phyloP scores from a whole-genome alignment of 2,329 filamentous ascomycete genomes.

The Alternaria incomplexa region DNA sequence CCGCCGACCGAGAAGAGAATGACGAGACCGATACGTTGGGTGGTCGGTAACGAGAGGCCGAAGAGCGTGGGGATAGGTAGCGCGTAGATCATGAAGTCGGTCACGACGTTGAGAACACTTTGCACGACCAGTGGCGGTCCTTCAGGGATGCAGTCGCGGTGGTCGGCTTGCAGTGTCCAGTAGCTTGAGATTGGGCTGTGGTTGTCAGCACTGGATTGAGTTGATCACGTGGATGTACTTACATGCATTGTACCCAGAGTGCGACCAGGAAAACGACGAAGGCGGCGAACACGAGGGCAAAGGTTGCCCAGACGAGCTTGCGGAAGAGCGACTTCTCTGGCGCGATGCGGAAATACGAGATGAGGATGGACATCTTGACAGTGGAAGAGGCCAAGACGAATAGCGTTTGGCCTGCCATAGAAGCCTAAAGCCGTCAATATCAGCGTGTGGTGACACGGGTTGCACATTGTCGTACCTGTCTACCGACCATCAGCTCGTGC shows the following conservation, averaged over 20 bases:
- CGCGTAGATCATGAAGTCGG: slow-evolving; percentile 55
- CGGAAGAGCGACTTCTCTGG: slow-evolving; percentile 48
- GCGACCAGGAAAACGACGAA: slow-evolving; percentile 46
- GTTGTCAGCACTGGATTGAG: slow-evolving; percentile 22
- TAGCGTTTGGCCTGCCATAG: slow-evolving; percentile 47
- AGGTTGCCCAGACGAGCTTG: slow-evolving; percentile 45
- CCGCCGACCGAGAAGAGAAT: slow-evolving; percentile 54
- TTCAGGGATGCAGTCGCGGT: slow-evolving; percentile 53
- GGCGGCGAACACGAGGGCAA: slow-evolving; percentile 43
- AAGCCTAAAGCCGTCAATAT: slow-evolving; percentile 39
- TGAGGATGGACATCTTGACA: slow-evolving; percentile 48
- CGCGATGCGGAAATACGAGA: slow-evolving; percentile 49
- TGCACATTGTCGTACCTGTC: slow-evolving; percentile 38
- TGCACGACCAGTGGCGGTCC: slow-evolving; percentile 52
- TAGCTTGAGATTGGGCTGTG: slow-evolving; percentile 54
- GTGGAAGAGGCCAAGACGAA: slow-evolving; percentile 49
- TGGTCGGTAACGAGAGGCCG: slow-evolving; percentile 52
- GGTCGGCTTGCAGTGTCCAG: slow-evolving; percentile 50
- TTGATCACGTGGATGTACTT: slow-evolving; percentile 12
- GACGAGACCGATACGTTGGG: slow-evolving; percentile 52
- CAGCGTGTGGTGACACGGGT: slow-evolving; percentile 21
- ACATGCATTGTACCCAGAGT: slow-evolving; percentile 50
- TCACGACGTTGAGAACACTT: slow-evolving; percentile 53
- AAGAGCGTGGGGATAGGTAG: slow-evolving; percentile 56
- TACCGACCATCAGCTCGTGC: slow-evolving; percentile 37